Evolutionary conservation across 2,329 filamentous ascomycete genomes (phyloP), one percentile per base, ranked within the genome.

Genomic region (Phialophora macrospora): DNA sequence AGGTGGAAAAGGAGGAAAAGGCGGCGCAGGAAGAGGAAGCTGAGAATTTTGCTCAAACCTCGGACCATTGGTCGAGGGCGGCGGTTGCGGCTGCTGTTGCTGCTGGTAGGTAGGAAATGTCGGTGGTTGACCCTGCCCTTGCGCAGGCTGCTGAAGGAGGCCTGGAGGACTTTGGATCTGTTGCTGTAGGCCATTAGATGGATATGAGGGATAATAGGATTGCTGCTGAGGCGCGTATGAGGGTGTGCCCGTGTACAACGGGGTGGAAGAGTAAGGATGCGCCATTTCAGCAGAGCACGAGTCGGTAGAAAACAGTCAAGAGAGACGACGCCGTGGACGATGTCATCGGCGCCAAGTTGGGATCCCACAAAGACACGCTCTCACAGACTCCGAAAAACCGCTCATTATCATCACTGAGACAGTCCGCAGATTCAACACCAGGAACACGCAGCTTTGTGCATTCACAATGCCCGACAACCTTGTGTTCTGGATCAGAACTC

Each of bases 251-350:
- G 64, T 63, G 58, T 71, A 66, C 51, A 74, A 68, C 61, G 74
- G 72, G 49, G 71, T 72, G n/a, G 73, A 71, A 71, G 75, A 73
- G 76, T 76, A 80, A 69, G 76, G 77, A 55, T 73, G 75, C 55
- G 75, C 72, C 64, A 79, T 76, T 66, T 71, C 73, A 56, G 73
- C 70, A 64, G 51, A 41, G 20, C 48, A 56, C 58, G 52, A 34
- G 55, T 28, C 55, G 60, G 26, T 51, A 61, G 59, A 52, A 60
- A 61, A 44, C 48, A 52, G 28, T 52, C 46, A 60, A 65, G 49
- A 60, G 22, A 56, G 48, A 51, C 48, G 24, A 28, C 20, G 20
- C 48, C 20, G 20, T 17, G 26, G 14, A 38, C 46, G 54, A 60
- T 52, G 58, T 65, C 56, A 65, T 59, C 58, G 56, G 44, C 51